A percentile compares a stretch with the other conserved stretches of the same genome.
These are phyloP conservation scores for Byssoonygena ceratinophila DNA, from an alignment of 2,329 filamentous ascomycete species.

Conservation along the genomic window DNA sequence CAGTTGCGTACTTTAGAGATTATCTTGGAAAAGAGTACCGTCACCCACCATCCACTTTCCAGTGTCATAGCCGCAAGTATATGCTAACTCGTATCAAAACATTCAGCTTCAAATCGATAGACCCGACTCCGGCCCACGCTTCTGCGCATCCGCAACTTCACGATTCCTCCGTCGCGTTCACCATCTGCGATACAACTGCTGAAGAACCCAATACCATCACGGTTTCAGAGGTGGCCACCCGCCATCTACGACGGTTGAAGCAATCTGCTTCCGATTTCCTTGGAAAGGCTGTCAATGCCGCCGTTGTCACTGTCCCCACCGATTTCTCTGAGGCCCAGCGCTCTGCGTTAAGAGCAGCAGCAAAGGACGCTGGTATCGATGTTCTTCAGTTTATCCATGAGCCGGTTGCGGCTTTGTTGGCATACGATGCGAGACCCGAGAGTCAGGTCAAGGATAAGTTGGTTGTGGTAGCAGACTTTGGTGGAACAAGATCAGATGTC, in stretches of 20 bases:
- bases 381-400: slow-evolving; percentile 88
- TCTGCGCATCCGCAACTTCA: slow-evolving; percentile 78
- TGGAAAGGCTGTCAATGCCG: slow-evolving; percentile 86
- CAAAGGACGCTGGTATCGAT: slow-evolving; percentile 71
- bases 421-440: slow-evolving; percentile 79
- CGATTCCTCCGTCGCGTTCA: slow-evolving; percentile 65
- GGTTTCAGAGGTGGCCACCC: slow-evolving; percentile 70
- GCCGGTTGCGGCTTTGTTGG: slow-evolving; percentile 76
- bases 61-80: background rate
- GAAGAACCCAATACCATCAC: slow-evolving; percentile 59
- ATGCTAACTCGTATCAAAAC: background rate
- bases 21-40: slow-evolving; percentile 84
- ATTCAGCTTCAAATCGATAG: slow-evolving; percentile 78
- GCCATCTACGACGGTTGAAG: slow-evolving; percentile 72
- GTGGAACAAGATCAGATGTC: slow-evolving; percentile 84
- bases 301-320: slow-evolving; percentile 86
- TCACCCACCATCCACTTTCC: background rate
- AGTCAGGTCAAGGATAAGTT: slow-evolving; percentile 71
- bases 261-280: slow-evolving; percentile 81
- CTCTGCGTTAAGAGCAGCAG: slow-evolving; percentile 64
- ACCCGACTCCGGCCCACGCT: slow-evolving; percentile 86
- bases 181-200: slow-evolving; percentile 62
- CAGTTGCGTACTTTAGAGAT: slow-evolving; percentile 89
- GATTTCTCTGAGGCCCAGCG: slow-evolving; percentile 86
- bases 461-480: slow-evolving; percentile 82